These are phyloP conservation scores for Gracilariopsis chorda DNA, from an alignment of 23 red algal genomes.

Conservation along the genomic window DNA sequence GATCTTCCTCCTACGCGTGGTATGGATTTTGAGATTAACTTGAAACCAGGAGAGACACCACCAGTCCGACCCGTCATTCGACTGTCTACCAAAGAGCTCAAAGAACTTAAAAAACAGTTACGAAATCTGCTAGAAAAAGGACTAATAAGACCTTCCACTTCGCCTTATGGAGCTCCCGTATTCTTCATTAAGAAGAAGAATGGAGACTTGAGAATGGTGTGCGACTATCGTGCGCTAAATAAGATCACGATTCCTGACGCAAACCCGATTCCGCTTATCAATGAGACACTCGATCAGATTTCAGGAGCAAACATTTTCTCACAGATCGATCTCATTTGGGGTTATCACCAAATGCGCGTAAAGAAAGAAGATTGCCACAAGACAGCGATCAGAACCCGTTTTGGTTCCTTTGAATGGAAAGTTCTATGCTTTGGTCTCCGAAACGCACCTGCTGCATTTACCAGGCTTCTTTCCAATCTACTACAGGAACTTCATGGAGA, in stretches of 20 bases:
- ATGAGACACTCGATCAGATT: background rate
- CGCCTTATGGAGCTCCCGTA: background rate
- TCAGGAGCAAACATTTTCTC: background rate
- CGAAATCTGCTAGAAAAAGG: background rate
- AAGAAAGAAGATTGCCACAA: background rate
- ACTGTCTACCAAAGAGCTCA: background rate
- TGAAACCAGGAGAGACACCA: background rate
- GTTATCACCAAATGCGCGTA: background rate
- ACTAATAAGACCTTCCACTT: constrained; percentile 13
- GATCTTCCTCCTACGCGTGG: background rate
- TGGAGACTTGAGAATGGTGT: background rate
- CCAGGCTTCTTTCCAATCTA: background rate
- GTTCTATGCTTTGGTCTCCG: background rate
- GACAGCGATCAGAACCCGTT: background rate
- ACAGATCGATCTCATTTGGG: background rate
- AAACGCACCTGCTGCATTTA: constrained; percentile 18
- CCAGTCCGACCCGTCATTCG: background rate
- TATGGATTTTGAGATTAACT: background rate
- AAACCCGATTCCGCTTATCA: background rate
- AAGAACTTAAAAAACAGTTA: background rate
- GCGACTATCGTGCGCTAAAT: background rate
- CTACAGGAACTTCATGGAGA: background rate
- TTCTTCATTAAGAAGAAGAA: constrained; percentile 18
- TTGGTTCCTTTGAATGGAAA: background rate
- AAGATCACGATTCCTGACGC: background rate